Evolutionary conservation across 1,284 basidiomycete genomes (phyloP), one percentile per base, ranked within the genome.

Genomic region (Fistulina hepatica): DNA sequence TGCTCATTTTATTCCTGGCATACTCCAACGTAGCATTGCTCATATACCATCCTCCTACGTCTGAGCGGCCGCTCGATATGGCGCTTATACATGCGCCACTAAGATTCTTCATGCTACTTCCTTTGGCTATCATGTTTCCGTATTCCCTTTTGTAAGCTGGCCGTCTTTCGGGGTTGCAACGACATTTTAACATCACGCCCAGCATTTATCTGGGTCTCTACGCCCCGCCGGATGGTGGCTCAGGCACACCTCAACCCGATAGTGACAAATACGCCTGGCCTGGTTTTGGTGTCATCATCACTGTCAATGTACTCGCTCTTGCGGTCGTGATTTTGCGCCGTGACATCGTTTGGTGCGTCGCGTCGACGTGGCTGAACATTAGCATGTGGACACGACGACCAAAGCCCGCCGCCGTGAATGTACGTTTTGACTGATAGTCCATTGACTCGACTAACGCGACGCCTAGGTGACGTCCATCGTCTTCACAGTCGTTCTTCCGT

Each of bases 71-170:
- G 2, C 55, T 81, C 36, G 73, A 88, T 52, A 64, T 69, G 31
- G 69, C 70, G 2, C 69, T 84, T 37, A 80, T 85, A 30, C 82
- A 85, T 42, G 77, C 80, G 0, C 82, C 82, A 0, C 53, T 83
- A 20, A 65, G 81, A 3, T 75, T 81, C 40, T 84, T 84, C 54
- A 60, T 83, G 44, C 61, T 81, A 19, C 61, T 82, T 6, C 65
- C 74, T n/a, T 64, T 78, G 49, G 64, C 50, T 21, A 44, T 57
- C 16, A 43, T 60, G 12, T 61, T 61, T 41, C 59, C 64, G 1
- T 50, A 63, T 16, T 59, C 54, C 12, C 61, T 76, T 9, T 74
- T 76, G 70, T 75, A 43, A 39, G 65, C 56, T 13, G 17, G 33
- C 19, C n/a, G n/a, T n/a, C n/a, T n/a, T n/a, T n/a, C n/a, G n/a